phyloP scores from a whole-genome alignment of 2,329 filamentous ascomycete genomes.

The Penicillium crustosum region DNA sequence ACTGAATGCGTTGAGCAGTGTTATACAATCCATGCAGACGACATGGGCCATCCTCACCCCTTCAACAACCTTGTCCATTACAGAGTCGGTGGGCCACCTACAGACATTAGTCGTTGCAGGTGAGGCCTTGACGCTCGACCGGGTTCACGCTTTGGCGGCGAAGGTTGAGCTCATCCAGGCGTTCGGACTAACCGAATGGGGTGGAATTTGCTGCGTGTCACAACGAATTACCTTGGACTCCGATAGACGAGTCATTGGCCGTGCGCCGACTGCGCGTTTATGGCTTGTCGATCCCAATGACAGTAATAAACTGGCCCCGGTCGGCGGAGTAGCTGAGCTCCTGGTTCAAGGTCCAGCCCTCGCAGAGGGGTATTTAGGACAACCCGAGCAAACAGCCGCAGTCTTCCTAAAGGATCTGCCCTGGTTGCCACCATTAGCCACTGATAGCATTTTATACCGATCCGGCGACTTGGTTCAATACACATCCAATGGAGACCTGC shows the following conservation, averaged over 20 bases:
- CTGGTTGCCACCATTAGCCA: constrained; percentile 11
- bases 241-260: not conserved
- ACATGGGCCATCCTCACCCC: constrained; percentile 7
- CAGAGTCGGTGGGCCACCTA: not conserved
- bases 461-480: constrained; percentile 15
- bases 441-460: not conserved
- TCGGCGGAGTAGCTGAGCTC: constrained; percentile 44
- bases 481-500: constrained; percentile 13
- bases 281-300: constrained; percentile 29
- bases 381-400: constrained; percentile 12
- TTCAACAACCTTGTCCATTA: not conserved
- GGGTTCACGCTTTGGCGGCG: not conserved
- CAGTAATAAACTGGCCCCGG: constrained; percentile 24
- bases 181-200: constrained; percentile 7
- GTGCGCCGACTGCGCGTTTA: not conserved
- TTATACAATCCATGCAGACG: not conserved
- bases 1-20: not conserved
- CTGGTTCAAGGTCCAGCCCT: constrained; percentile 41
- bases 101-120: constrained; percentile 2
- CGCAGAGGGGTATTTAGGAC: constrained; percentile 32
- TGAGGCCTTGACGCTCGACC: not conserved
- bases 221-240: constrained; percentile 11
- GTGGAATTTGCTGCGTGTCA: constrained; percentile 3
- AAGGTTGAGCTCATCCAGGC: constrained; percentile 1
- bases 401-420: constrained; percentile 20